A percentile compares a stretch with the other conserved stretches of the same genome.
Conservation (phyloP, 73 alveolate species). For the Breviolum minutum region DNA sequence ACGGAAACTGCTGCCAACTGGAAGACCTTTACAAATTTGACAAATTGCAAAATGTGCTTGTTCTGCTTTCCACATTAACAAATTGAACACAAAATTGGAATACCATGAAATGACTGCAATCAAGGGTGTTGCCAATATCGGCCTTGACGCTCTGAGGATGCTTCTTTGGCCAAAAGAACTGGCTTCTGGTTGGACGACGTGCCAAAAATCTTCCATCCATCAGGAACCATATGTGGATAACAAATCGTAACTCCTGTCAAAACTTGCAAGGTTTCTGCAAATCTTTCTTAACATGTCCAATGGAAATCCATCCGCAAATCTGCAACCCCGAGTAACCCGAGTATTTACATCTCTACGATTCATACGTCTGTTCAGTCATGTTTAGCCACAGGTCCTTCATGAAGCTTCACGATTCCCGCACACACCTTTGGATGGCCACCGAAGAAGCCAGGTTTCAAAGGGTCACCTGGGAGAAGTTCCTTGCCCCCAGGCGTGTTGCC, state of each 20-base stretch:
- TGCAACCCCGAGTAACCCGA: too few species aligned
- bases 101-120: too few species aligned
- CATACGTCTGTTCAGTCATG: background rate
- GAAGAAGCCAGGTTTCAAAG: conserved; percentile 44
- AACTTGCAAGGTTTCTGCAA: background rate
- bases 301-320: background rate
- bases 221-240: conserved; percentile 15
- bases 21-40: too few species aligned
- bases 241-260: conserved; percentile 51
- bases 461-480: conserved; percentile 92
- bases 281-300: background rate
- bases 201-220: conserved; percentile 57
- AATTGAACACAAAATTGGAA: too few species aligned
- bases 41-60: too few species aligned
- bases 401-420: conserved; percentile 94
- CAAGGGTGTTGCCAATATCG: background rate
- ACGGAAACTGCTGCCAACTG: too few species aligned
- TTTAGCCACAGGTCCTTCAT: conserved; percentile 53
- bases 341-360: background rate
- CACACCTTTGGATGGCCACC: conserved; percentile 89
- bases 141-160: conserved; percentile 40
- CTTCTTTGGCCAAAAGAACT: conserved; percentile 65
- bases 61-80: too few species aligned
- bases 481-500: conserved; percentile 85
- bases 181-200: conserved; percentile 70